phyloP scores from a whole-genome alignment of 192 early-diverging fungal genomes.

The Rhizophagus clarus region DNA sequence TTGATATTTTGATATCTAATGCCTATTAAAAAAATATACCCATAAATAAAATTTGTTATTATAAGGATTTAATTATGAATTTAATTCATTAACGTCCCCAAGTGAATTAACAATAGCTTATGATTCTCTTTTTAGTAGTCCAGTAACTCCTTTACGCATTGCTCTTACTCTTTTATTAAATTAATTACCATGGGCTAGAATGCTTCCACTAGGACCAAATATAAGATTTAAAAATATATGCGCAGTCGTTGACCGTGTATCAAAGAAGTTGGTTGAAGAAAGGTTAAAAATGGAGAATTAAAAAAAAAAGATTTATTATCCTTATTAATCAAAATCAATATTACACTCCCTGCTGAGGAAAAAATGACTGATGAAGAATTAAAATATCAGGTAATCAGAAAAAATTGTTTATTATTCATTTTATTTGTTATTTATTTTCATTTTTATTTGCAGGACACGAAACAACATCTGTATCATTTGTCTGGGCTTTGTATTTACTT shows the following conservation, averaged over 20 bases:
- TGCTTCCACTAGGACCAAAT: slow-evolving; percentile 31
- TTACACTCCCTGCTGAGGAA: slow-evolving; percentile 39
- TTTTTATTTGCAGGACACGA: slow-evolving; percentile 52
- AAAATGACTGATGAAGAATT: slow-evolving; percentile 49
- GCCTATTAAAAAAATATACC: background rate
- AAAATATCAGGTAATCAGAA: slow-evolving; percentile 39
- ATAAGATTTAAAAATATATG: slow-evolving; percentile 16
- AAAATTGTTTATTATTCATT: background rate
- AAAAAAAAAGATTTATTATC: slow-evolving; percentile 50
- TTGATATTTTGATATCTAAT: no score
- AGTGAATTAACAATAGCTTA: slow-evolving; percentile 52
- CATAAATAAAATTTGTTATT: background rate
- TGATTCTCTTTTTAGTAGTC: slow-evolving; percentile 28
- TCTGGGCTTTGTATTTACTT: slow-evolving; percentile 56
- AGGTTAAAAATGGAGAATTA: no score
- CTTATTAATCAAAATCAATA: slow-evolving; percentile 44
- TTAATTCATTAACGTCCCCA: slow-evolving; percentile 41
- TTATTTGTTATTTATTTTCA: background rate
- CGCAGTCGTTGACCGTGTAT: slow-evolving; percentile 36
- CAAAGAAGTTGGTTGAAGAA: slow-evolving; percentile 40
- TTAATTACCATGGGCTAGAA: no score
- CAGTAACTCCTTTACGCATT: slow-evolving; percentile 15
- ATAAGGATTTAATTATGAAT: slow-evolving; percentile 50
- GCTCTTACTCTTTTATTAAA: slow-evolving; percentile 31
- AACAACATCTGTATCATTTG: slow-evolving; percentile 50